Conservation (phyloP, 2,329 filamentous ascomycete genomes). For the Fusarium tricinctum region DNA sequence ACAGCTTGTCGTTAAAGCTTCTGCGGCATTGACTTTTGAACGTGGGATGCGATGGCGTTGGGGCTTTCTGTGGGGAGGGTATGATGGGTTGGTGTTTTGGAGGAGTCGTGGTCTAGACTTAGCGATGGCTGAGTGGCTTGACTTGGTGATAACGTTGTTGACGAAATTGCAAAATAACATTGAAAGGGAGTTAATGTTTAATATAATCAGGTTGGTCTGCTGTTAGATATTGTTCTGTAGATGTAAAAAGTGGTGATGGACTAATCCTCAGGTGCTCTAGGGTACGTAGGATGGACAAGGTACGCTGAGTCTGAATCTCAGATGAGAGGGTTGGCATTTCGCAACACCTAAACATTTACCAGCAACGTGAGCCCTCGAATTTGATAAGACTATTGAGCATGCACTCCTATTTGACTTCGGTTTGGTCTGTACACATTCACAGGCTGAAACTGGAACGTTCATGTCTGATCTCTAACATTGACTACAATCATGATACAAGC, state of each 20-base stretch:
- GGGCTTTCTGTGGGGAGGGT: not conserved
- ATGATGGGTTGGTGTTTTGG: not conserved
- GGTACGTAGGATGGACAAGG: not conserved
- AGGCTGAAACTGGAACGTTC: not conserved
- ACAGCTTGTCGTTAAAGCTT: constrained; percentile 6
- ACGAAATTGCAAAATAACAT: no score
- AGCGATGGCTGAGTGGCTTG: not conserved
- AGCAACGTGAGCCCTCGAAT: no score
- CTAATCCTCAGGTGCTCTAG: not conserved
- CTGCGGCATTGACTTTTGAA: constrained; percentile 25
- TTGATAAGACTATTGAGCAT: not conserved
- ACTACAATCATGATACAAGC: constrained; percentile 29
- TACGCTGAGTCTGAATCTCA: no score
- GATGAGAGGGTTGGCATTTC: no score
- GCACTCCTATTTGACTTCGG: not conserved
- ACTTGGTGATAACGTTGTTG: not conserved
- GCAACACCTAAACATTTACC: no score
- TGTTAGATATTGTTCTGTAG: no score
- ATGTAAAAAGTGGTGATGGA: constrained; percentile 2
- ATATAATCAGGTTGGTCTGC: no score
- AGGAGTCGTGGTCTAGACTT: not conserved
- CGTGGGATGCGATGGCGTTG: not conserved
- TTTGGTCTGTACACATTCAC: not conserved
- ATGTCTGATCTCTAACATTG: constrained; percentile 25
- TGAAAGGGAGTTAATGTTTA: no score